These are phyloP conservation scores for Cytospora mali DNA, from an alignment of 2,329 filamentous ascomycete species.

Conservation along the genomic window DNA sequence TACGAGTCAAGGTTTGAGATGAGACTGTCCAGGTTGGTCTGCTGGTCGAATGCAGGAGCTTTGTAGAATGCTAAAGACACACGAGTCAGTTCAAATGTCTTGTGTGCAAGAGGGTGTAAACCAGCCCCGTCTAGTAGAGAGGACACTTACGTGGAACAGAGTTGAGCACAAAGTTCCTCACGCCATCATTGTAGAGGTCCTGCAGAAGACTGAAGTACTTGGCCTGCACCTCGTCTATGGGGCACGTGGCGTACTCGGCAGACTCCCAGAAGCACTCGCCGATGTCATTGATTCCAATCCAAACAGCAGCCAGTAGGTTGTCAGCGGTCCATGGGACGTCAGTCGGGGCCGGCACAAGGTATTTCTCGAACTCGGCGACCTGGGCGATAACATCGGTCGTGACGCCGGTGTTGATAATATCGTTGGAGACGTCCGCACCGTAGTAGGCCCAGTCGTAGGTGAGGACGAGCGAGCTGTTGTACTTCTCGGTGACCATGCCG, in stretches of 20 bases:
- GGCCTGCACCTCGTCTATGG: constrained; percentile 23
- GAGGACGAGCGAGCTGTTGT: constrained; percentile 25
- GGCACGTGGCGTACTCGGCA: constrained; percentile 15
- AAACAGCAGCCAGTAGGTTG: constrained; percentile 25
- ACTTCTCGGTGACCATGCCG: constrained; percentile 23
- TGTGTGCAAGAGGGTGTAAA: too few relatives aligned
- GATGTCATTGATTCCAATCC: constrained; percentile 28
- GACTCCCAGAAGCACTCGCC: constrained; percentile 27
- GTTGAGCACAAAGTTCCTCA: constrained; percentile 25
- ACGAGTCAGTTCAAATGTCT: background rate
- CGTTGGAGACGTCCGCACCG: constrained; percentile 26
- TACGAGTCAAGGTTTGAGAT: constrained; percentile 22
- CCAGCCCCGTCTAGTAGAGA: too few relatives aligned
- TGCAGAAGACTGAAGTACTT: constrained; percentile 25
- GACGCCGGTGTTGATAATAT: constrained; percentile 27
- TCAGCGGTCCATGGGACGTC: constrained; percentile 26
- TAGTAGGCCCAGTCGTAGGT: constrained; percentile 27
- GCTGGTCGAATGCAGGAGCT: constrained; percentile 18
- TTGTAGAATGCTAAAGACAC: constrained; percentile 20
- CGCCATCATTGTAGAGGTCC: constrained; percentile 25
- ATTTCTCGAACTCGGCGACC: constrained; percentile 21
- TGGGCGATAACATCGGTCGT: constrained; percentile 26
- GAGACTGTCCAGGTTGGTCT: constrained; percentile 13
- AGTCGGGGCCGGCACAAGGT: constrained; percentile 21
- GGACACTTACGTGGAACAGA: constrained; percentile 21